phyloP scores from a whole-genome alignment of 2,329 filamentous ascomycete species.

The Nothopassalora personata region DNA sequence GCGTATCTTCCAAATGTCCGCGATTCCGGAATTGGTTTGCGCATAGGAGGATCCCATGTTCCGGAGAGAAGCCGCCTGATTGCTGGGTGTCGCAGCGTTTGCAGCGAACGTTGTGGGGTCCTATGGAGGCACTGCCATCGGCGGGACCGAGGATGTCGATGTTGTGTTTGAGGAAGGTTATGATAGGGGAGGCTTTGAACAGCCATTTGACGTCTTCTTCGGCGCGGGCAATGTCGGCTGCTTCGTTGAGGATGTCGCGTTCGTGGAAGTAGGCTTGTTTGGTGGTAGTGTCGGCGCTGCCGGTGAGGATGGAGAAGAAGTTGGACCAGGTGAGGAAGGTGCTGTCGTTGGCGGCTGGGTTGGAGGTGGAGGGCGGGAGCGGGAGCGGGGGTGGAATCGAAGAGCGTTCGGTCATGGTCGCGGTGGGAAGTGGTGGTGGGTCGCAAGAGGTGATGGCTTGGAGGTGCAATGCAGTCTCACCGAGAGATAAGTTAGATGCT shows the following conservation, averaged over 20 bases:
- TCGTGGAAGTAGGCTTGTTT: conserved; percentile 70
- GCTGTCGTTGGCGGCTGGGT: conserved; percentile 19
- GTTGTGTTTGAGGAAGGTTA: conserved; percentile 81
- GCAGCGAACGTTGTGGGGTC: conserved; percentile 72
- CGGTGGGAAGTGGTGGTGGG: neutral
- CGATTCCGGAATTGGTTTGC: conserved; percentile 81
- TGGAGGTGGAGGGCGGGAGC: neutral
- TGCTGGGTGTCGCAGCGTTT: conserved; percentile 68
- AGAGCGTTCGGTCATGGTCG: conserved; percentile 12
- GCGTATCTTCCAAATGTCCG: conserved; percentile 83
- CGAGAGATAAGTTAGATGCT: too few relatives aligned
- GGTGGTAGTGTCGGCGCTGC: conserved; percentile 64
- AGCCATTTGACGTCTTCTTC: conserved; percentile 79
- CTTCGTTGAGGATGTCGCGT: conserved; percentile 70
- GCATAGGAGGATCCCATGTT: conserved; percentile 85
- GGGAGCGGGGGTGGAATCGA: conserved; percentile 1
- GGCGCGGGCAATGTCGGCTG: conserved; percentile 71
- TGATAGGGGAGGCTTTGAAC: conserved; percentile 74
- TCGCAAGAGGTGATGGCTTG: too few relatives aligned
- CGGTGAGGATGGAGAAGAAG: conserved; percentile 77
- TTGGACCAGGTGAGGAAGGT: conserved; percentile 64
- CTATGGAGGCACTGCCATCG: conserved; percentile 55
- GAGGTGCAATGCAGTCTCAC: too few relatives aligned
- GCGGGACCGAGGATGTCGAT: conserved; percentile 63
- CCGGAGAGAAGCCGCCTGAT: conserved; percentile 77